These are phyloP conservation scores for Pyrus hybrid DNA, from an alignment of 331 rosid genomes.

Conservation along the genomic window DNA sequence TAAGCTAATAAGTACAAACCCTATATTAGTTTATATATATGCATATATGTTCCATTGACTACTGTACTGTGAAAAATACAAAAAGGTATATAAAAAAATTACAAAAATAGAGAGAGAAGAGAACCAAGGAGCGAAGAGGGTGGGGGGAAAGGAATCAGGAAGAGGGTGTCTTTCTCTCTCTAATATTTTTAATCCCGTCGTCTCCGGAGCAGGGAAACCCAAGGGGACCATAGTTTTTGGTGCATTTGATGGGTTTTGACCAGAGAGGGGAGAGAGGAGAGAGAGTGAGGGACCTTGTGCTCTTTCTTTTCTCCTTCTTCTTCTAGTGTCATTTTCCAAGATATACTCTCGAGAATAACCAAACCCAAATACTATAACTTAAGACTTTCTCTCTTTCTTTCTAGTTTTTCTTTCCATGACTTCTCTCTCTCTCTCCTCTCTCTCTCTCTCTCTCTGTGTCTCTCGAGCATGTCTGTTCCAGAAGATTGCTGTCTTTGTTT, in stretches of 20 bases:
- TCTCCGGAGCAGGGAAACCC: slow-evolving; percentile 47
- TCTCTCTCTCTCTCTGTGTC: slow-evolving; percentile 8
- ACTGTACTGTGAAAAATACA: not conserved
- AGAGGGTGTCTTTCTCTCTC: slow-evolving; percentile 45
- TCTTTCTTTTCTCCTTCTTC: slow-evolving; percentile 16
- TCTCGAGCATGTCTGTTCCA: slow-evolving; percentile 19
- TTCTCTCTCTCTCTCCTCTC: not conserved
- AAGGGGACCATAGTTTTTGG: slow-evolving; percentile 23
- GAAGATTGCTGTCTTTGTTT: slow-evolving; percentile 5
- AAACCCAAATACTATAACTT: slow-evolving; percentile 35
- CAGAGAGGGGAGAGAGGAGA: slow-evolving; percentile 6
- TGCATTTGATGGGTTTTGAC: slow-evolving; percentile 25
- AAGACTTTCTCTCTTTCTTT: not conserved
- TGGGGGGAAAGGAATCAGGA: slow-evolving; percentile 65
- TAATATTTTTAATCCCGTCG: slow-evolving; percentile 48
- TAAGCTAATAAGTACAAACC: slow-evolving; percentile 14
- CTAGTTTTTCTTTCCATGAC: slow-evolving; percentile 4
- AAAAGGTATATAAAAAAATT: not conserved
- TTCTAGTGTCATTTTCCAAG: slow-evolving; percentile 81
- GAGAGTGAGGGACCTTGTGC: slow-evolving; percentile 14
- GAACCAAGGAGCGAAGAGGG: slow-evolving; percentile 30
- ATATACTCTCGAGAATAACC: slow-evolving; percentile 64
- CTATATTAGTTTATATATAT: not conserved
- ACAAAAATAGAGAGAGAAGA: not conserved
- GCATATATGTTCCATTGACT: not conserved